Conservation (phyloP, 257 asterid species). For the Knoxia roxburghii region DNA sequence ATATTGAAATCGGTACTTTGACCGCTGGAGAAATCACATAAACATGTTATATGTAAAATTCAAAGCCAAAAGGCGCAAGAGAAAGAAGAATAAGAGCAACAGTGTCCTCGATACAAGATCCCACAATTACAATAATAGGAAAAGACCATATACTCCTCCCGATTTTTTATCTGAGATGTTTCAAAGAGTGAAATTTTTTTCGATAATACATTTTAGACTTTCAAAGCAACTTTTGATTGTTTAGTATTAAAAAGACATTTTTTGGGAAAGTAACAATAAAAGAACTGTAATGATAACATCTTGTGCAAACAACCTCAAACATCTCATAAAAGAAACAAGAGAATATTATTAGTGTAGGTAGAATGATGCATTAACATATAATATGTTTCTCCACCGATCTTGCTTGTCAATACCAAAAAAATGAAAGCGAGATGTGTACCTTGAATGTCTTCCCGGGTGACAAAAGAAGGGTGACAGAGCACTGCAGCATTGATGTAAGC, state of each 20-base stretch:
- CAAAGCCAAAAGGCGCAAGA: not conserved
- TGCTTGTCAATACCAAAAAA: not conserved
- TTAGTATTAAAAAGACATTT: too few relatives aligned
- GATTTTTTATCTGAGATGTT: too few relatives aligned
- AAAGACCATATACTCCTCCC: too few relatives aligned
- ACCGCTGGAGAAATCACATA: slow-evolving; percentile 33
- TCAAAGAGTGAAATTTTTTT: too few relatives aligned
- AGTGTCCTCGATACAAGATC: too few relatives aligned
- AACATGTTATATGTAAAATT: not conserved
- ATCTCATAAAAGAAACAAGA: not conserved
- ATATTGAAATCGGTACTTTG: slow-evolving; percentile 47
- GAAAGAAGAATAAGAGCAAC: too few relatives aligned
- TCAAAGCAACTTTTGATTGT: too few relatives aligned
- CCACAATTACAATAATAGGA: too few relatives aligned
- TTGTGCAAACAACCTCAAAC: too few relatives aligned
- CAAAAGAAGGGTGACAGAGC: slow-evolving; percentile 59
- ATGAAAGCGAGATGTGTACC: slow-evolving; percentile 25
- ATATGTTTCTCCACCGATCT: not conserved
- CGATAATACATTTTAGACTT: too few relatives aligned
- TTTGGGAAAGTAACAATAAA: too few relatives aligned
- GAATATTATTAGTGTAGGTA: not conserved
- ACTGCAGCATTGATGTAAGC: slow-evolving; percentile 52
- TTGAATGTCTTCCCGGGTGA: slow-evolving; percentile 43
- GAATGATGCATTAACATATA: not conserved
- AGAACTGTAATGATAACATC: too few relatives aligned